Percentiles rank a stretch among this genome's conserved stretches.
Conservation (phyloP, 192 early-diverging fungal genomes). For the Backusella sp. region DNA sequence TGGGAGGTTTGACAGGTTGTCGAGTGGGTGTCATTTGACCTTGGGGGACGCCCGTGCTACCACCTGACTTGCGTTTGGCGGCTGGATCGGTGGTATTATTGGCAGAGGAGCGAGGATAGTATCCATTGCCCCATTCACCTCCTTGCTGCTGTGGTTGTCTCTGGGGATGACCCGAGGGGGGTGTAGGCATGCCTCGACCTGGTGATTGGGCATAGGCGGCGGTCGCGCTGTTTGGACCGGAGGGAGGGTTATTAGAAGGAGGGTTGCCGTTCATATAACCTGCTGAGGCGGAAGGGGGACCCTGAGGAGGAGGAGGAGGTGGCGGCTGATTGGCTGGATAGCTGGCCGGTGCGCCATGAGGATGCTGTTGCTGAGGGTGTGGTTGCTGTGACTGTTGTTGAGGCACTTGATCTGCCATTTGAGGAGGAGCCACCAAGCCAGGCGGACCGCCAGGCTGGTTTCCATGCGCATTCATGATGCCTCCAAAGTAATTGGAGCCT, state of each 20-base stretch:
- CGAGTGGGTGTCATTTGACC: neutral
- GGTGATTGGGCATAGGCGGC: neutral
- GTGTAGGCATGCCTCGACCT: conserved; percentile 8
- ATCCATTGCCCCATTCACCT: neutral
- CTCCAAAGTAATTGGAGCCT: conserved; percentile 56
- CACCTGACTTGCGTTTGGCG: neutral
- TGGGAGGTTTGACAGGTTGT: conserved; percentile 1
- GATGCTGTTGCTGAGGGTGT: conserved; percentile 18
- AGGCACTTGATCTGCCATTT: conserved; percentile 47
- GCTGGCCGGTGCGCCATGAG: neutral
- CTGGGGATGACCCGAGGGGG: conserved; percentile 9
- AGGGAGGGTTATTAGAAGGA: neutral
- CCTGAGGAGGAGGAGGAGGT: conserved; percentile 1
- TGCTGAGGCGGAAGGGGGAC: neutral
- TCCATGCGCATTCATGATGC: conserved; percentile 50
- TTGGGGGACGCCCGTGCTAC: neutral
- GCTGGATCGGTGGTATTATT: neutral
- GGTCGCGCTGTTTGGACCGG: conserved; percentile 2
- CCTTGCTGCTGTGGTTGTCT: neutral
- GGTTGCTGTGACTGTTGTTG: conserved; percentile 19
- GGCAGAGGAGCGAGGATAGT: neutral
- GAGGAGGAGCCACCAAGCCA: conserved; percentile 52
- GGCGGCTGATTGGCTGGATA: conserved; percentile 9
- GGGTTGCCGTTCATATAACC: neutral
- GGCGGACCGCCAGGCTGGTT: conserved; percentile 27